Evolutionary conservation across 371 early-diverging fungal genomes (phyloP), one percentile per base, ranked within the genome.

Genomic region (Mortierella polycephala): DNA sequence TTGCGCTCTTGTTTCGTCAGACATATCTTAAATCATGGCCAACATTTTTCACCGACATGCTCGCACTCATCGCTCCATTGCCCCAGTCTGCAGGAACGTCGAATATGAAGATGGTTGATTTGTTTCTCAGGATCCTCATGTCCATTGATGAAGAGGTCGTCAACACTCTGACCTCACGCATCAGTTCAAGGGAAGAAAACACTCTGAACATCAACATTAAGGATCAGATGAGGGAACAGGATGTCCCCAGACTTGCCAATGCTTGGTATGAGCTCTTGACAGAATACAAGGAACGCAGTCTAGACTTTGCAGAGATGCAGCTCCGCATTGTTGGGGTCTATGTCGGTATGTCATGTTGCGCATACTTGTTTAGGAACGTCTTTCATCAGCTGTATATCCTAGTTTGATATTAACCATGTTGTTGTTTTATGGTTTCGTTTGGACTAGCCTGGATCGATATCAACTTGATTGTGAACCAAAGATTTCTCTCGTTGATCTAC

Each of bases 121-220:
- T 95, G 65, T 91, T 96, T 79, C 82, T 97, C 65, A 89, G 92
- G 70, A 86, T 97, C 37, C 88, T 92, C 58, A 74, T 88, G 57
- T 89, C 92, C 11, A 93, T 98, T 47, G 96, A 98, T 82, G 96
- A 97, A 62, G 96, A 97, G 75, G 90, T 97, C 69, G 96, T 94
- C 51, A 92, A 90, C 57, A 85, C 89, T 14, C 87, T 90, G 41
- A 90, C 93, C 39, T 88, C 89, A 10, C 90, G 96, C 21, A 49
- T 57, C 57, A 74, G 69, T 40, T 83, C 88, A 21, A 86, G 91
- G 54, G 91, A 91, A 20, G 93, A 96, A 66, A 82, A 88, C 12
- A 83, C 86, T 10, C 87, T 94, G 18, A 97, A 97, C 82, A 88
- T 90, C 23, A 74, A 85, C 51, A 90, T 97, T 69, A 98, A 98